Percentiles rank a stretch among this genome's conserved stretches.
phyloP scores from a whole-genome alignment of 345 rosid species.

The Kandelia obovata region DNA sequence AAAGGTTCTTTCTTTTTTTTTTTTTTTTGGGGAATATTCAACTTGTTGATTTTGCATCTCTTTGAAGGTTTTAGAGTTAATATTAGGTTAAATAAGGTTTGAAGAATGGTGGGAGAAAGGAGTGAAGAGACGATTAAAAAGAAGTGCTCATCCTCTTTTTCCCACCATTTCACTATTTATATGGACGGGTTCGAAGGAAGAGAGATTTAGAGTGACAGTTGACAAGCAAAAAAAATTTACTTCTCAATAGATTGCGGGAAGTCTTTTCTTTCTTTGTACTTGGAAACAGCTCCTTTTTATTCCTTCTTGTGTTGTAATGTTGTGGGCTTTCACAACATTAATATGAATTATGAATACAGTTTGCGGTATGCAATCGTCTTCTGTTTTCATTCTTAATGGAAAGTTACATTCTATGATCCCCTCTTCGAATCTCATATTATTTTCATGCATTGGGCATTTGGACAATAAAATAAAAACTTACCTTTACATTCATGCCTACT shows the following conservation, averaged over 20 bases:
- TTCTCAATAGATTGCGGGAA: constrained; percentile 36
- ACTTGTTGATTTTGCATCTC: constrained; percentile 27
- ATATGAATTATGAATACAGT: constrained; percentile 24
- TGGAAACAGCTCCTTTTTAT: constrained; percentile 20
- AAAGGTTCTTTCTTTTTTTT: constrained; percentile 25
- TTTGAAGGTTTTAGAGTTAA: constrained; percentile 30
- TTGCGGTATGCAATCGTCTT: constrained; percentile 16
- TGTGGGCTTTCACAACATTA: constrained; percentile 44
- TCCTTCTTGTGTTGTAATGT: constrained; percentile 24
- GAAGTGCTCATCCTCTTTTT: constrained; percentile 98
- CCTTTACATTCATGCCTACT: too few species aligned
- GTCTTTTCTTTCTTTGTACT: constrained; percentile 37
- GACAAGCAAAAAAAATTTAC: constrained; percentile 32
- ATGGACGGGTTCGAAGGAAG: constrained; percentile 34
- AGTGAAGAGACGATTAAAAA: constrained; percentile 59
- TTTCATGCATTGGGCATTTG: too few species aligned
- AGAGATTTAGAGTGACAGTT: constrained; percentile 24
- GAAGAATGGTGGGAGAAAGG: constrained; percentile 54
- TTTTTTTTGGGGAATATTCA: constrained; percentile 22
- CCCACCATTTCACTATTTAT: constrained; percentile 43
- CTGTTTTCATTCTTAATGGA: too few species aligned
- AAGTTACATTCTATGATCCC: too few species aligned
- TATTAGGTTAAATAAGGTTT: constrained; percentile 35
- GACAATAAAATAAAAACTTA: too few species aligned
- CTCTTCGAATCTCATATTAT: too few species aligned